Base-by-base conservation (phyloP, 306 rosid species). In the Malus sylvestris region DNA sequence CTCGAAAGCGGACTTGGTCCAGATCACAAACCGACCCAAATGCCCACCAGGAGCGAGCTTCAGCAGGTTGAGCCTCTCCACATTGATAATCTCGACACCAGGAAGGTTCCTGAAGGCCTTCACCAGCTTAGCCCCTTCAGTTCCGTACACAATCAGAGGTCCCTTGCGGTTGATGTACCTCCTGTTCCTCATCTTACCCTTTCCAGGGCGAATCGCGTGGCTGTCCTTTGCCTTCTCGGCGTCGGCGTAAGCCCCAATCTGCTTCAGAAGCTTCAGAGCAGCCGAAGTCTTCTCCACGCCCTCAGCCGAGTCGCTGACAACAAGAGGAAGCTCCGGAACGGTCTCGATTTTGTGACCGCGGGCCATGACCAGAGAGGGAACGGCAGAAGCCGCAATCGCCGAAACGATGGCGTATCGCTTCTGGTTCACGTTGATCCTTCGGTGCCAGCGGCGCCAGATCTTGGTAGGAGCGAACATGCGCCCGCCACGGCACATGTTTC, bases 371-470 rank as follows among this genome's bases (percentile, higher is more conserved):
- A 93, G 84, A 0, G 98, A 89, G 1, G 97, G 96, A 3, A 91
- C 53, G 0, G 98, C 90, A 0, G 98, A 88, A 7, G 98, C 98
- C 1, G 98, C 92, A 20, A 93, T 93, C n/a, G 98, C 98, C 0
- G 98, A 91, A 12, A 87, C 97, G 1, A 93, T 74, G 7, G 98
- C 98, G 62, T 88, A 89, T 0, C 98, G 79, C 77, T 91, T 93
- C 81, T 91, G 96, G 68, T 91, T 93, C 4, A 91, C 97, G 22
- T 91, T 91, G 67, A 93, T 86, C 80, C 82, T 91, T 0, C 98
- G 81, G 82, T 93, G 98, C 98, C 98, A 93, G 3, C 89, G 88
- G 44, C 98, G 96, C 98, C 98, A 93, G 91, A 93, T 93, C 91
- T 85, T 89, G 30, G 98, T 93, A 0, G 98, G 98, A 6, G 98